Base-by-base conservation (phyloP, 2,329 filamentous ascomycete genomes). In the Acrocalymma vagum region DNA sequence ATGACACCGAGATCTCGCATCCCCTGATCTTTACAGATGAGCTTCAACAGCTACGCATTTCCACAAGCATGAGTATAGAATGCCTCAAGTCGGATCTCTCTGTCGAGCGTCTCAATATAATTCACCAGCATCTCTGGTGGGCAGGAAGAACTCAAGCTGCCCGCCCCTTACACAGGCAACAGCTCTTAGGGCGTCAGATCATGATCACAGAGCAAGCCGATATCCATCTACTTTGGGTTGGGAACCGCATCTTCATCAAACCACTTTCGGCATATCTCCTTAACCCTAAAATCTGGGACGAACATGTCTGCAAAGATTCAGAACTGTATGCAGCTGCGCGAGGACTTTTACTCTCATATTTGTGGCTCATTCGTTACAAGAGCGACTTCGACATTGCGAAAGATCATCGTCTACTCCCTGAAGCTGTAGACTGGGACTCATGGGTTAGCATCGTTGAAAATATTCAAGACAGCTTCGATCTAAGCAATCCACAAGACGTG, bases 121-220 rank as follows among this genome's bases (percentile, higher is more conserved):
- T 48, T 16, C 33, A 51, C 21, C 29, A 31, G 3, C 27, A 34
- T 14, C 38, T 53, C 22, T 53, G 43, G 43, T 27, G 45, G 21
- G 39, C 44, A 16, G 47, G 50, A 14, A 24, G 27, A 15, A 37
- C 39, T 6, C 22, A 9, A 15, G 25, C 37, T 22, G 32, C 40
- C 28, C 40, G 51, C 9, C 41, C 48, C 16, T 31, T 54, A 13
- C 67, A 73, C 41, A 29, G 55, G 5, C 65, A 71, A 30, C 39
- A 45, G n/a, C 37, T 64, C 2, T 48, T 62, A 10, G 44, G 45
- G 3, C 64, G 66, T 10, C 29, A 49, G 2, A 65, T 73, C 14
- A 15, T 67, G 3, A 29, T 70, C 11, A 62, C 63, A 4, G 69
- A 73, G 42, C 45, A 63, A 14, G 48, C 60, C 1, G 59, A 69